Evolutionary conservation across 768 basidiomycete species (phyloP), one percentile per base, ranked within the genome.

Genomic region (Ramaria rubella): DNA sequence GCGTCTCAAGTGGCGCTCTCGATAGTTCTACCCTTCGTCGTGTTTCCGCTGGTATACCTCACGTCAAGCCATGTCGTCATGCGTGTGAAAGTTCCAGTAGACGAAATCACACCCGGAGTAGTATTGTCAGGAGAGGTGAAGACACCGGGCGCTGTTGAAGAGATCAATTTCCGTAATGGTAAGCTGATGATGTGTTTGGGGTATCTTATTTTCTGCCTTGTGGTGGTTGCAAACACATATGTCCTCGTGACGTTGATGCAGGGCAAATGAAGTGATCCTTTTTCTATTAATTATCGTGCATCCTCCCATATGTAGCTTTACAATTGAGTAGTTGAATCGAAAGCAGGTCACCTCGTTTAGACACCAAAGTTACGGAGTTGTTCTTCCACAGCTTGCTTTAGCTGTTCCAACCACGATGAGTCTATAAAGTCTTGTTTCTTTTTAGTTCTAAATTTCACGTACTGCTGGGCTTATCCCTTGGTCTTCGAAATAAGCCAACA

Each of bases 401-500:
- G 46, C 55, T 56, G n/a, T 6, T 2, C 30, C 3, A 49, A 23
- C 11, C 14, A 19, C 17, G 29, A 26, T 24, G 26, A n/a, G 24
- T 50, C 4, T 15, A 14, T 51, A 51, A 48, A 48, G 23, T 4
- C n/a, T 26, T 33, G 11, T 34, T n/a, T 7, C 29, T 15, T 14
- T 54, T 43, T 21, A 44, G n/a, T n/a, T n/a, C 23, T 46, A 46
- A 24, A n/a, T n/a, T n/a, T 11, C 36, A 75, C 85, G 63, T 63
- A 89, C 88, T 52, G 82, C 73, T 36, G 87, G 86, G 66, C 88
- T 90, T 14, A 85, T 78, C 9, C 82, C 84, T 26, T 77, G 70
- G 27, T 79, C 82, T 55, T 86, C 83, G 64, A 90, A 88, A 65
- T 90, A 91, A 46, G 87, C 81, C 50, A 86, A 66, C 12, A 89